Percentiles rank a stretch among this genome's conserved stretches.
Evolutionary conservation across 768 basidiomycete genomes (phyloP).

Genomic region (Mycena capillaripes): DNA sequence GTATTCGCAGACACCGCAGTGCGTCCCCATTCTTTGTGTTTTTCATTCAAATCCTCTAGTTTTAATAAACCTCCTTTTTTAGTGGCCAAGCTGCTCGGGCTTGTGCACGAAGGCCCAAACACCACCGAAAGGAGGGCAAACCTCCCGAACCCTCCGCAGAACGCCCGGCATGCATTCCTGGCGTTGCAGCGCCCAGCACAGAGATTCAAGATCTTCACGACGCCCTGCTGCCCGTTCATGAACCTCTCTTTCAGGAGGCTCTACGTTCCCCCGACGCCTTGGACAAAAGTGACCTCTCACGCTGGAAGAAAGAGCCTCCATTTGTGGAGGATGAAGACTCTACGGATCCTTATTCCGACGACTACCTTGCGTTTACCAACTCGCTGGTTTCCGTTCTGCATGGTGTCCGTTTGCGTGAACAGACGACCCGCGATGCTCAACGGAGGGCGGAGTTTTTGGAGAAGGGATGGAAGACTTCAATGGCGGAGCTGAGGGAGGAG

Average conservation of each 20-base stretch:
- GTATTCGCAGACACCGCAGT: no score
- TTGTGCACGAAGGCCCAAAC: no score
- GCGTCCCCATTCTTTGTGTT: no score
- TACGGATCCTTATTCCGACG: background rate
- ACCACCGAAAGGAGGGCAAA: no score
- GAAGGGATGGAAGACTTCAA: background rate
- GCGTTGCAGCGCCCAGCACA: no score
- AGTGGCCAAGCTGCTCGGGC: no score
- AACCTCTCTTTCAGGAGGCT: background rate
- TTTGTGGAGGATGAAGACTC: background rate
- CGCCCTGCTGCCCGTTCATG: background rate
- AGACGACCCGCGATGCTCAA: background rate
- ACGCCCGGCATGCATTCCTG: no score
- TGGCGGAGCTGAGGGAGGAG: background rate
- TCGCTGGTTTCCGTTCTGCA: background rate
- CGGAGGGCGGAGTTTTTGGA: background rate
- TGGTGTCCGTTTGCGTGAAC: background rate
- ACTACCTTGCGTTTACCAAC: background rate
- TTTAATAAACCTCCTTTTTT: no score
- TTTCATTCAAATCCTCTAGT: no score
- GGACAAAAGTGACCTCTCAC: background rate
- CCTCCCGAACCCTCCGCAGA: no score
- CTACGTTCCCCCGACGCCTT: background rate
- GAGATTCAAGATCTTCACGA: no score
- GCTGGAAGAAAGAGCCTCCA: slow-evolving; percentile 6